Base-by-base conservation (phyloP, 2,329 filamentous ascomycete species). In the Coniella vitis region DNA sequence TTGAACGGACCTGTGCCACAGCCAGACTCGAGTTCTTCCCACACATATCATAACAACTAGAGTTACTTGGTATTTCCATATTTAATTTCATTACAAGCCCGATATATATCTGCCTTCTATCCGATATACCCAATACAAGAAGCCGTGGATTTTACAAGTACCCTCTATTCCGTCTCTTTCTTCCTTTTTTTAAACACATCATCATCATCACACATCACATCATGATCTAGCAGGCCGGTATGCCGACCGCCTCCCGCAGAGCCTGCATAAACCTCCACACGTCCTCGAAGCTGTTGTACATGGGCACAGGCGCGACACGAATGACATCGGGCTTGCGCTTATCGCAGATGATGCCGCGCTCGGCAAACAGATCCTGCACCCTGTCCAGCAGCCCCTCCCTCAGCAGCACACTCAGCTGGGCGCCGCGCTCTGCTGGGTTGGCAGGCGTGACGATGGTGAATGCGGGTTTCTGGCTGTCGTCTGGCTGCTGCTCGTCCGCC, bases 251-350 rank as follows among this genome's bases (percentile, higher is more conserved):
- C 22, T 45, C 53, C 34, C 64, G 58, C 41, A 75, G 45, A 3
- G 69, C 62, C 53, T 70, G 63, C 64, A 75, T 70, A 48, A 73
- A 74, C 40, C 57, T 66, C 66, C 67, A 74, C 7, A 90, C 82
- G 55, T 95, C 90, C 51, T 74, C 72, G 62, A 87, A 94, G 0
- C 78, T 81, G 60, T 91, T 91, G 67, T 95, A 95, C 56, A 95
- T 64, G 8, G 90, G 89, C 37, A 86, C 84, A 1, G 90, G 90
- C 2, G 90, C 88, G 1, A 94, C 81, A 2, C 90, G 74, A 44
- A 95, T 83, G 14, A 95, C 90, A 61, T 90, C 83, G 1, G 90
- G 90, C 64, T 87, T 87, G 51, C 90, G 74, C 73, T 93, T 86
- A 62, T 95, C 90, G 34, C 87, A 81, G 1, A 94, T 77, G 2